Conservation (phyloP, 768 basidiomycete species). For the Suillus luteus region DNA sequence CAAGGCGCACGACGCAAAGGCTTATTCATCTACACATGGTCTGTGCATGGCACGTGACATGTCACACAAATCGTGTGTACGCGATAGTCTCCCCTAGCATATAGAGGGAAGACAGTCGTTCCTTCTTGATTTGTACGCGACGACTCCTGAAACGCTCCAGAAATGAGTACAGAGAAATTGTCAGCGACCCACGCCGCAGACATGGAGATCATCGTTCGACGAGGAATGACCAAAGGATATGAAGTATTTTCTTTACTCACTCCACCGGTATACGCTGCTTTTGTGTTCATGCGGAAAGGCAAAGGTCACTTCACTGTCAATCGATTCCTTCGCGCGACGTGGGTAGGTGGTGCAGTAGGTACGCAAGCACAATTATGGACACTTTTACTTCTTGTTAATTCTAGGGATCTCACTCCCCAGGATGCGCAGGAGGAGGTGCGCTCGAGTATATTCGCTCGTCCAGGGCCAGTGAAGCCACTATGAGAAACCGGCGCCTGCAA, state of each 20-base stretch:
- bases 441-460: constrained; percentile 64
- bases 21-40: constrained; percentile 28
- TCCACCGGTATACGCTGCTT: constrained; percentile 60
- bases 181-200: constrained; percentile 51
- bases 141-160: constrained; percentile 2
- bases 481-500: constrained; percentile 51
- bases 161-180: constrained; percentile 21
- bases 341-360: constrained; percentile 70
- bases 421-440: constrained; percentile 50
- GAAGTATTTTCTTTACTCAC: constrained; percentile 63
- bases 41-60: constrained; percentile 33
- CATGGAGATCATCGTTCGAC: constrained; percentile 65
- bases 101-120: no score
- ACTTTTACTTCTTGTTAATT: background rate
- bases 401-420: constrained; percentile 18
- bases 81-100: no score
- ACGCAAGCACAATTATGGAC: constrained; percentile 19
- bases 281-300: constrained; percentile 56
- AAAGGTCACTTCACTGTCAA: constrained; percentile 58
- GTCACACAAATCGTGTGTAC: constrained; percentile 7
- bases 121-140: no score
- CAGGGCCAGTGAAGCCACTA: constrained; percentile 49
- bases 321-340: constrained; percentile 67
- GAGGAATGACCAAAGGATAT: constrained; percentile 67
- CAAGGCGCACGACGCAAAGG: constrained; percentile 9